Conservation (phyloP, 257 asterid species). For the Hygrophila difformis region DNA sequence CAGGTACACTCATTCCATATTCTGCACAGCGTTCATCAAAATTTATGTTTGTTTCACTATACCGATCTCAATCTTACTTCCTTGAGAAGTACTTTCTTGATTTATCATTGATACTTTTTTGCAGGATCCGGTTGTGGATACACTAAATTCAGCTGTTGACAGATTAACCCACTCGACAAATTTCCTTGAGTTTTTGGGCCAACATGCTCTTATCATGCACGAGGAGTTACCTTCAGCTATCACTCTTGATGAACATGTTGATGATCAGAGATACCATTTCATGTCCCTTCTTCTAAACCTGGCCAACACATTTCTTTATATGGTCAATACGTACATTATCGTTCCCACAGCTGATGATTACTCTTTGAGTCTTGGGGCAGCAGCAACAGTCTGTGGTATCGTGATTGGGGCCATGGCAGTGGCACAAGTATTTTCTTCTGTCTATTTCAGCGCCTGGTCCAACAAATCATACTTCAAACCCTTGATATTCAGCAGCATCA, state of each 20-base stretch:
- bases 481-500: conserved; percentile 61
- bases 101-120: conserved; percentile 13
- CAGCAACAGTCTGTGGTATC: conserved; percentile 70
- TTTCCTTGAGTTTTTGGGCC: conserved; percentile 57
- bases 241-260: conserved; percentile 38
- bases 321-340: conserved; percentile 70
- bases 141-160: conserved; percentile 56
- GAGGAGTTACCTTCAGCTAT: conserved; percentile 60
- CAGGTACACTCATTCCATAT: conserved; percentile 33
- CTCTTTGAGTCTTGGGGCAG: conserved; percentile 75
- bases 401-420: conserved; percentile 80
- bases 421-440: conserved; percentile 72
- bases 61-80: no score
- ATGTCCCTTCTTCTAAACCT: conserved; percentile 62
- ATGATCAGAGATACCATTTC: conserved; percentile 53
- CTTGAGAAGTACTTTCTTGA: no score
- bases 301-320: conserved; percentile 73
- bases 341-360: conserved; percentile 85
- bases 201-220: conserved; percentile 76
- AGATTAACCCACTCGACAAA: conserved; percentile 55
- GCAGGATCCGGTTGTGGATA: conserved; percentile 64
- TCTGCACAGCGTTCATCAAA: no score
- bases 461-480: conserved; percentile 64
- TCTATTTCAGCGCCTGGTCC: conserved; percentile 25
- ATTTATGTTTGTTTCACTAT: no score